Conservation (phyloP, 805 yeast genomes). For the Vanderwaltozyma polyspora region DNA sequence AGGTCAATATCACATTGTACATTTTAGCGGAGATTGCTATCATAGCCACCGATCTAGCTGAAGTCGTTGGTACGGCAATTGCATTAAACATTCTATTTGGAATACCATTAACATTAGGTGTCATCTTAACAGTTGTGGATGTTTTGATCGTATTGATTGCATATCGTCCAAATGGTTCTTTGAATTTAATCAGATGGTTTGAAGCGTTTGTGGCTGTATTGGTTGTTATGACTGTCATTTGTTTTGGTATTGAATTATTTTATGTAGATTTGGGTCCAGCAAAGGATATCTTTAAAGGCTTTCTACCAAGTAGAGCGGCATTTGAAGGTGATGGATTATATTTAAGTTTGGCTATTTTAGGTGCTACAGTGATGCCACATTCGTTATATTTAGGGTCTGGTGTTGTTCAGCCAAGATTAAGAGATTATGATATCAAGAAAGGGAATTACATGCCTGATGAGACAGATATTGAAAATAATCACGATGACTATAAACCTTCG, state of each 20-base stretch:
- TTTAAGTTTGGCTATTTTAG: slow-evolving; percentile 73
- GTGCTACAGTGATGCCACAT: slow-evolving; percentile 96
- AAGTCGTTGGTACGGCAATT: slow-evolving; percentile 95
- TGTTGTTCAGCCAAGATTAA: slow-evolving; percentile 72
- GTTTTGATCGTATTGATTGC: slow-evolving; percentile 80
- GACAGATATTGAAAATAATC: slow-evolving; percentile 28
- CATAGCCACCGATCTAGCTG: slow-evolving; percentile 92
- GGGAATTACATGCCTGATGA: slow-evolving; percentile 44
- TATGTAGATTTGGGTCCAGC: slow-evolving; percentile 49
- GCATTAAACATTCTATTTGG: slow-evolving; percentile 74
- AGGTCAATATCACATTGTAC: slow-evolving; percentile 52
- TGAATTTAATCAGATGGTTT: slow-evolving; percentile 64
- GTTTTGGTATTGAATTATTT: slow-evolving; percentile 69
- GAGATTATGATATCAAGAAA: slow-evolving; percentile 60
- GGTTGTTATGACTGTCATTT: slow-evolving; percentile 72
- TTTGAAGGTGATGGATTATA: slow-evolving; percentile 57
- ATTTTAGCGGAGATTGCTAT: slow-evolving; percentile 81
- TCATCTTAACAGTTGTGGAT: slow-evolving; percentile 72
- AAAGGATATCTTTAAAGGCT: slow-evolving; percentile 59
- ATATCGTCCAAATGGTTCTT: slow-evolving; percentile 74
- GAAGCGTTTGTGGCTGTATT: slow-evolving; percentile 71
- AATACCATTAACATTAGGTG: slow-evolving; percentile 76
- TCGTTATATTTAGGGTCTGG: slow-evolving; percentile 81
- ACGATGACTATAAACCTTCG: slow-evolving; percentile 58
- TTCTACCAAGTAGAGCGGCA: slow-evolving; percentile 41